phyloP scores from a whole-genome alignment of 2,329 filamentous ascomycete genomes.

The Hypoxylon sp. region DNA sequence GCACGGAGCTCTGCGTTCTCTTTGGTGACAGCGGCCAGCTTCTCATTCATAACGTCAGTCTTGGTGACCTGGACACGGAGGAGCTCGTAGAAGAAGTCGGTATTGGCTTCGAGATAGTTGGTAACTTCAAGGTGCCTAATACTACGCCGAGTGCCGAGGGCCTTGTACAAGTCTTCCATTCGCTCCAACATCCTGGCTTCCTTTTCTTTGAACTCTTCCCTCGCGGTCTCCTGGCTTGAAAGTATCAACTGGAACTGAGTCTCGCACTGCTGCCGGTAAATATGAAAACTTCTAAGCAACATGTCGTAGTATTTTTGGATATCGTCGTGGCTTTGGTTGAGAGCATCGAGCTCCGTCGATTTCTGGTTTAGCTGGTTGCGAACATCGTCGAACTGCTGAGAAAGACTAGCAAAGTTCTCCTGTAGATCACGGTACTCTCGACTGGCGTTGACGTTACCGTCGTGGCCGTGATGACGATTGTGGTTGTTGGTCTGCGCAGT shows the following conservation, averaged over 20 bases:
- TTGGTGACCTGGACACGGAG: slow-evolving; percentile 10
- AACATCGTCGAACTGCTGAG: neutral
- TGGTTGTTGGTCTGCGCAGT: neutral
- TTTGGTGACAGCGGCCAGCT: neutral
- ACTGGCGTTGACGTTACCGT: neutral
- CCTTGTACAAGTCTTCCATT: neutral
- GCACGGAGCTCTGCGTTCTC: slow-evolving; percentile 18
- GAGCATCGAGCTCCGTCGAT: neutral
- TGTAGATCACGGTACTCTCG: neutral
- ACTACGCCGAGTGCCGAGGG: neutral
- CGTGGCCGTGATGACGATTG: neutral
- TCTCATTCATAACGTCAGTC: neutral
- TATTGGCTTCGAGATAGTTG: neutral
- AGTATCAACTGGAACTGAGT: neutral
- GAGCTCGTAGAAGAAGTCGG: slow-evolving; percentile 18
- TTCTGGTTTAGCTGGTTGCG: neutral
- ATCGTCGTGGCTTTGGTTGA: neutral
- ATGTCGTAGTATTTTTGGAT: neutral
- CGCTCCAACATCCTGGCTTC: neutral
- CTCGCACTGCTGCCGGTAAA: neutral
- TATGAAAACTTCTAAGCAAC: neutral
- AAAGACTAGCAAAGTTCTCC: neutral
- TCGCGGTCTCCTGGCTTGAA: neutral
- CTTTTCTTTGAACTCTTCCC: neutral
- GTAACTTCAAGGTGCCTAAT: neutral